Base-by-base conservation (phyloP, 164 flowering plant species). In the Magnolia kwangsiensis region DNA sequence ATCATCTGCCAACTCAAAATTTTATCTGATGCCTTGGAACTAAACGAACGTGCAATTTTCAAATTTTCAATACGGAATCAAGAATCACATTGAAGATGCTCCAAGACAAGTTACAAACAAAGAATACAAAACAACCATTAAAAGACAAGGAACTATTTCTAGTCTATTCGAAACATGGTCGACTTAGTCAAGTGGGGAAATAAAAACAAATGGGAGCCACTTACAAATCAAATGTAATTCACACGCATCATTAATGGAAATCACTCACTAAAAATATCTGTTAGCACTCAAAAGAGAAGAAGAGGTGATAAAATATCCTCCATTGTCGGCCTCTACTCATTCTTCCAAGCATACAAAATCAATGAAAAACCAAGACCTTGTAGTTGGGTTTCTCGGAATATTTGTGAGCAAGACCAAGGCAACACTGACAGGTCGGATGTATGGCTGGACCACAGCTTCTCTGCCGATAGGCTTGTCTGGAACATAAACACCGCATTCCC, bases 401-500 rank as follows among this genome's bases (percentile, higher is more conserved):
- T 76, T 58, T 85, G 84, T 8, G 80, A 79, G 59, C 79, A 79
- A 59, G 83, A 61, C 82, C 83, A 83, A 11, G 78, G 77, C 69
- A 80, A 68, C 16, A 71, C 23, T 23, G 80, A 23, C 23, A 81
- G 73, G 7, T 81, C 79, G 8, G 72, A 69, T 7, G 29, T 20
- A 71, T 84, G 86, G 76, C 86, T 82, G 24, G 80, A 80, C 91
- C 92, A 89, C 76, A 88, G 59, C 82, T 92, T 92, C 82, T 92
- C 97, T 1, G 88, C 88, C 0, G 95, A 83, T 19, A 81, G 83
- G 77, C 91, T 82, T 11, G 90, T 86, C 82, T 83, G 89, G 84
- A 93, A 93, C 98, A 93, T 86, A 74, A 93, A 91, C 59, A 93
- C 92, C 18, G 96, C 98, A 84, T 81, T 86, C 64, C 93, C 93